Evolutionary conservation across 441 rosid genomes (phyloP).

Genomic region (Gossypium gossypioides): DNA sequence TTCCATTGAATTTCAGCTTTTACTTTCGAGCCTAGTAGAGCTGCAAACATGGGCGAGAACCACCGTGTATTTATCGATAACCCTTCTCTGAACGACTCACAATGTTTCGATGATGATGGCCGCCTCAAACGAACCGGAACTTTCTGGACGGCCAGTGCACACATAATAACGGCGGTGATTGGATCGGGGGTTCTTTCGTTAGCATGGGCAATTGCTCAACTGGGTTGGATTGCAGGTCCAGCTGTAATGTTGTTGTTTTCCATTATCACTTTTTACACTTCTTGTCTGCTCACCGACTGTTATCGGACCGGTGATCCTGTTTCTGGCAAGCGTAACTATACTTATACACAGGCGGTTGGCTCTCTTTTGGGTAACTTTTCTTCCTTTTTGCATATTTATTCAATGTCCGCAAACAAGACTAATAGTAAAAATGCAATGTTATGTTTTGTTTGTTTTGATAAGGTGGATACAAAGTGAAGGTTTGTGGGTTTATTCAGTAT

Average conservation of each 20-base stretch:
- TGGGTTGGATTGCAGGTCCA: constrained; percentile 57
- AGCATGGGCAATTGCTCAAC: constrained; percentile 54
- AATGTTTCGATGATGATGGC: constrained; percentile 42
- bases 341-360: constrained; percentile 49
- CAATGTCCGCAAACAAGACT: not conserved
- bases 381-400: not conserved
- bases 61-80: not conserved
- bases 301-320: constrained; percentile 45
- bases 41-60: not conserved
- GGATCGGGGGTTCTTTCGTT: constrained; percentile 54
- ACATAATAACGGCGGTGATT: constrained; percentile 52
- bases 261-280: constrained; percentile 38
- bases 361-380: constrained; percentile 33
- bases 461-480: constrained; percentile 43
- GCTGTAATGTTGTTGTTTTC: constrained; percentile 35
- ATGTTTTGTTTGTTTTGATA: not conserved
- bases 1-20: not conserved
- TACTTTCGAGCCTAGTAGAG: not conserved
- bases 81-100: not conserved
- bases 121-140: constrained; percentile 51
- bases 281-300: constrained; percentile 39
- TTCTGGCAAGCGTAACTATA: constrained; percentile 46
- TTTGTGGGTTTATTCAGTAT: constrained; percentile 47
- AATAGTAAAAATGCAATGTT: not conserved
- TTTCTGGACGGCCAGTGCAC: constrained; percentile 45